These are phyloP conservation scores for Penicillium arizonense DNA, from an alignment of 495 filamentous ascomycete genomes.

Conservation along the genomic window DNA sequence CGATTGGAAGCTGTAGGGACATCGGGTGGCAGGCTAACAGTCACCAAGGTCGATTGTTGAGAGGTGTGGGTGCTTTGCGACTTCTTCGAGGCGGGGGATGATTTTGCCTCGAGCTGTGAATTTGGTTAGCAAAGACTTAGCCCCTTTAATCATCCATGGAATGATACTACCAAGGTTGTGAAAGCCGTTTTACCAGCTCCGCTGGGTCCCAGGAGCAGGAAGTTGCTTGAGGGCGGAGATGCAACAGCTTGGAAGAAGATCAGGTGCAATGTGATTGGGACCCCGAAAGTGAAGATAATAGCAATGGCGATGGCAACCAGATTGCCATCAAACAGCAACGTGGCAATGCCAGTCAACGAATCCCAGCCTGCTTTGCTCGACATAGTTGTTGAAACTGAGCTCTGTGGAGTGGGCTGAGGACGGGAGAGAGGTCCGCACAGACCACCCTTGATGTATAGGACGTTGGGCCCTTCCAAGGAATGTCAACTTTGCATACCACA, in stretches of 20 bases:
- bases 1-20: constrained; percentile 61
- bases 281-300: constrained; percentile 63
- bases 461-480: neutral
- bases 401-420: constrained; percentile 2
- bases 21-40: constrained; percentile 67
- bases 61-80: constrained; percentile 70
- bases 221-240: constrained; percentile 69
- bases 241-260: constrained; percentile 66
- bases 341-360: constrained; percentile 35
- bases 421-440: constrained; percentile 1
- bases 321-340: constrained; percentile 43
- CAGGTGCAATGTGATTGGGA: constrained; percentile 76
- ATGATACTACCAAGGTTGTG: constrained; percentile 63
- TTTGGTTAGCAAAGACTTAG: neutral
- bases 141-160: neutral
- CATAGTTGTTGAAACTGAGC: constrained; percentile 19
- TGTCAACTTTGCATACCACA: constrained; percentile 10
- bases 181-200: constrained; percentile 88
- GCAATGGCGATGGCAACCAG: constrained; percentile 59
- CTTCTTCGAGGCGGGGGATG: constrained; percentile 29
- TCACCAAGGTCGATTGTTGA: constrained; percentile 68
- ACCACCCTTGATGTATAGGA: neutral
- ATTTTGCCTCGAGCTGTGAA: constrained; percentile 48
- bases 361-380: constrained; percentile 33
- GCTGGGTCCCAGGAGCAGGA: constrained; percentile 82